Percentiles rank a stretch among this genome's conserved stretches.
phyloP scores from a whole-genome alignment of 441 rosid species.

The Breynia disticha region DNA sequence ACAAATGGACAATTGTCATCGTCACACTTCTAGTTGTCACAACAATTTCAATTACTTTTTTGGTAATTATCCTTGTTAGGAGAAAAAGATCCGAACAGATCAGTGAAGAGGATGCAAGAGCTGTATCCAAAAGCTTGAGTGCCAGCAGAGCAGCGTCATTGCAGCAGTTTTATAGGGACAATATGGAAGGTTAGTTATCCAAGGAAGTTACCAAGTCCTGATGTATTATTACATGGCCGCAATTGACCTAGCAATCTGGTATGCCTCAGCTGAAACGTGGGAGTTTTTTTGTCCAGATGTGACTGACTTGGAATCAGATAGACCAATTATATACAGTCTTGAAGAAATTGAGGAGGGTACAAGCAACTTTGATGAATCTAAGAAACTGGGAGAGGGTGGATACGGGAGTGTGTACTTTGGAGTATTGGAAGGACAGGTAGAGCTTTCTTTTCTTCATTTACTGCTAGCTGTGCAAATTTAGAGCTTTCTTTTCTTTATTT shows the following conservation, averaged over 20 bases:
- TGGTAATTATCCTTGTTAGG: conserved; percentile 20
- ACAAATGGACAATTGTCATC: conserved; percentile 26
- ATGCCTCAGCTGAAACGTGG: too few species aligned
- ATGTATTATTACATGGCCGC: neutral
- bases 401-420: conserved; percentile 53
- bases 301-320: conserved; percentile 41
- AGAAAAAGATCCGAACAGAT: conserved; percentile 15
- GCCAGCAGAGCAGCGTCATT: conserved; percentile 24
- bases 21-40: conserved; percentile 26
- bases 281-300: conserved; percentile 21
- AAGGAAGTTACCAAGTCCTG: neutral
- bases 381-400: conserved; percentile 54
- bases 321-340: conserved; percentile 29
- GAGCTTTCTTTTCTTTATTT: neutral
- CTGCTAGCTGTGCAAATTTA: conserved; percentile 1
- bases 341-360: conserved; percentile 53
- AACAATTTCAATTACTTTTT: conserved; percentile 16
- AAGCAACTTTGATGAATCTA: conserved; percentile 33
- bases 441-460: neutral
- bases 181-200: conserved; percentile 30
- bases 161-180: conserved; percentile 25
- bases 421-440: conserved; percentile 32
- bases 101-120: conserved; percentile 19
- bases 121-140: conserved; percentile 30
- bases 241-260: too few species aligned